Evolutionary conservation across 2,329 filamentous ascomycete species (phyloP).

Genomic region (Aspergillus ruber): DNA sequence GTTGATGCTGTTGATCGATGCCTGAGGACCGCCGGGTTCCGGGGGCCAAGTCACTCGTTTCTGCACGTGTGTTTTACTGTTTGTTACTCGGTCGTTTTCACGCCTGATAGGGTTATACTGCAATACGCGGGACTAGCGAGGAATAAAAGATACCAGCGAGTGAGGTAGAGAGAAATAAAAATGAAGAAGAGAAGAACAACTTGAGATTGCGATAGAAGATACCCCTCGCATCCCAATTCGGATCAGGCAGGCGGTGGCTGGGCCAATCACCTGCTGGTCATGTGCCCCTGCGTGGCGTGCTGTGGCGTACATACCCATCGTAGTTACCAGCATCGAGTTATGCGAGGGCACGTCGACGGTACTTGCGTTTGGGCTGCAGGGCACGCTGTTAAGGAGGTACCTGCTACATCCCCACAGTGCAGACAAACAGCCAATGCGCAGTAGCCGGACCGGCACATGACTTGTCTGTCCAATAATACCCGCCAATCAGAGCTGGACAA

Average conservation of each 20-base stretch:
- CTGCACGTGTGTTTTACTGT: background rate
- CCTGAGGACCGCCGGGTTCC: constrained; percentile 9
- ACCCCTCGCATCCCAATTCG: constrained; percentile 1
- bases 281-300: constrained; percentile 7
- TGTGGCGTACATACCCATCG: constrained; percentile 6
- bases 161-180: background rate
- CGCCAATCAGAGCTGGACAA: background rate
- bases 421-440: background rate
- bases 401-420: background rate
- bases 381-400: background rate
- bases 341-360: background rate
- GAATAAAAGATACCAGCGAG: background rate
- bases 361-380: background rate
- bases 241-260: constrained; percentile 18
- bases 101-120: background rate
- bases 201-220: no score
- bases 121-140: background rate
- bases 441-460: background rate
- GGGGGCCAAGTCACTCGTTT: constrained; percentile 11
- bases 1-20: constrained; percentile 6
- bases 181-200: background rate
- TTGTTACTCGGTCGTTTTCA: background rate
- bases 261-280: constrained; percentile 21
- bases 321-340: constrained; percentile 1
- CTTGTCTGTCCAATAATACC: background rate